Evolutionary conservation across 1,139 yeast genomes (phyloP).

Genomic region (Kodamaea ohmeri): DNA sequence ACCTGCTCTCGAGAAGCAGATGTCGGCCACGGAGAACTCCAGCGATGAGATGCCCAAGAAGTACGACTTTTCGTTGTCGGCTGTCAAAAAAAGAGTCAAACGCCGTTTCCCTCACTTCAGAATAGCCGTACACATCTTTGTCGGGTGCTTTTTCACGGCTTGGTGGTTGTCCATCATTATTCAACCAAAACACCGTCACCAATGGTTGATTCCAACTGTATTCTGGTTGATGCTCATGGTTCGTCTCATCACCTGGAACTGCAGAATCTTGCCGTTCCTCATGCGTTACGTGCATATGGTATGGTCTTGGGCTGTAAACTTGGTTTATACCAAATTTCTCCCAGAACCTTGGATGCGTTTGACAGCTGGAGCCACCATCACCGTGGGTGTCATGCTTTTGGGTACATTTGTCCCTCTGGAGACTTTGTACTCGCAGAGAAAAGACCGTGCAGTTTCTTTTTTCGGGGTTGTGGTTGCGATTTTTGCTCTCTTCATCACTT

Average conservation of each 20-base stretch:
- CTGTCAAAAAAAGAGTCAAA: slow-evolving; percentile 10
- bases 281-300: slow-evolving; percentile 25
- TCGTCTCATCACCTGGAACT: slow-evolving; percentile 54
- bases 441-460: slow-evolving; percentile 60
- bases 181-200: slow-evolving; percentile 50
- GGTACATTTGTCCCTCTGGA: slow-evolving; percentile 59
- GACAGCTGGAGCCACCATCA: slow-evolving; percentile 44
- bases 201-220: slow-evolving; percentile 65
- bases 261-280: slow-evolving; percentile 37
- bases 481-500: slow-evolving; percentile 44
- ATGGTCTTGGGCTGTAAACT: slow-evolving; percentile 44
- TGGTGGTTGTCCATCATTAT: slow-evolving; percentile 65
- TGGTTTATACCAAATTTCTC: slow-evolving; percentile 37
- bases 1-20: no score
- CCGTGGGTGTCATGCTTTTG: slow-evolving; percentile 47
- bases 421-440: slow-evolving; percentile 45
- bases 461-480: slow-evolving; percentile 55
- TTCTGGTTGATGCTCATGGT: slow-evolving; percentile 54
- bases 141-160: slow-evolving; percentile 54
- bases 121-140: slow-evolving; percentile 28
- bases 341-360: slow-evolving; percentile 39
- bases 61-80: slow-evolving; percentile 3
- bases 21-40: not conserved
- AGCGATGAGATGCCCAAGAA: slow-evolving; percentile 3
- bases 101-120: slow-evolving; percentile 16